Conservation (phyloP, 352 stramenopile genomes). For the Phytophthora agathidicida region DNA sequence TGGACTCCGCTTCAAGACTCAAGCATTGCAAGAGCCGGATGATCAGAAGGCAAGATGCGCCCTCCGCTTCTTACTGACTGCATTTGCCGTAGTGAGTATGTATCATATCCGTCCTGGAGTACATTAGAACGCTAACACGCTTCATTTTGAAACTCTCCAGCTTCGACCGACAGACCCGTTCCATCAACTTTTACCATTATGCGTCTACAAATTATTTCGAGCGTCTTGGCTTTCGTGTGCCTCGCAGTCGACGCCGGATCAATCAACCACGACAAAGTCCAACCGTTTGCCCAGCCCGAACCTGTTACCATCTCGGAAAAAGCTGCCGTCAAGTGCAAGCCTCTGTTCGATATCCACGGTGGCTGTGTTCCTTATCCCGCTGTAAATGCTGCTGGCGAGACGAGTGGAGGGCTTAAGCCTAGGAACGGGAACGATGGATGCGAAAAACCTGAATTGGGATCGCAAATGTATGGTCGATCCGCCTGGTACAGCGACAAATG, state of each 20-base stretch:
- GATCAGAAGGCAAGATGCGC: no score
- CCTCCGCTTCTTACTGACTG: no score
- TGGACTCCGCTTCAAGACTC: no score
- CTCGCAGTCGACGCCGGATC: background rate
- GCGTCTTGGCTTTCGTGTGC: no score
- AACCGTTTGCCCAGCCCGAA: constrained; percentile 2
- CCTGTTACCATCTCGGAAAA: constrained; percentile 9
- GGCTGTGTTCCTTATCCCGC: background rate
- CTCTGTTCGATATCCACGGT: background rate
- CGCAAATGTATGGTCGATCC: constrained; percentile 19
- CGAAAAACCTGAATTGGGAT: background rate
- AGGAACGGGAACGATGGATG: background rate
- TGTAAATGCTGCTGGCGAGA: constrained; percentile 7
- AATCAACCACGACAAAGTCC: constrained; percentile 9
- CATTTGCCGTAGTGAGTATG: no score
- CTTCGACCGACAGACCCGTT: no score
- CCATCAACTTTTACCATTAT: no score
- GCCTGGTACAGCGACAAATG: constrained; percentile 1
- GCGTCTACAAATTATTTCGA: no score
- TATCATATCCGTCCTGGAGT: no score
- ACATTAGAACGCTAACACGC: no score
- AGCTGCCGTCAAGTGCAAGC: constrained; percentile 13
- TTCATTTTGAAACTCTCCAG: no score
- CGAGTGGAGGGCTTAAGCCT: background rate
- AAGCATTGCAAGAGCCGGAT: no score